phyloP scores from a whole-genome alignment of 2,329 filamentous ascomycete genomes.

The Coniochaeta sp. region DNA sequence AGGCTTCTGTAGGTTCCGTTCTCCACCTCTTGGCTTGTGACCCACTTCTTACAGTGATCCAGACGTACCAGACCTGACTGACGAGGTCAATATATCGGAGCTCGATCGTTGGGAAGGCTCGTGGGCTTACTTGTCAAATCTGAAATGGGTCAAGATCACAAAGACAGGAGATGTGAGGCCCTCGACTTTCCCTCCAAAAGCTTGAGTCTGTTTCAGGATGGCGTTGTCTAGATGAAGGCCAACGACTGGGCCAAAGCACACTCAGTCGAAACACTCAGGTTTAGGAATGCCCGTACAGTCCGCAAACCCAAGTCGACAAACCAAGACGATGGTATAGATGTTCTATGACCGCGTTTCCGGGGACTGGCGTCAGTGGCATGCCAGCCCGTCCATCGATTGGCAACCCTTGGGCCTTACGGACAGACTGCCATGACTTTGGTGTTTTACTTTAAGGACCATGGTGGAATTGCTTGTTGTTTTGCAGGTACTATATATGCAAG shows the following conservation, averaged over 20 bases:
- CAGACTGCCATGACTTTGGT: no score
- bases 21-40: not conserved
- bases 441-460: no score
- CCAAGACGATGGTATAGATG: no score
- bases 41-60: not conserved
- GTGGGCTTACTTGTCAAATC: conserved; percentile 70
- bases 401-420: no score
- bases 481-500: no score
- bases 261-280: not conserved
- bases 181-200: conserved; percentile 72
- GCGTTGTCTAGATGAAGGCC: not conserved
- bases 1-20: conserved; percentile 62
- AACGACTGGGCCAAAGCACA: not conserved
- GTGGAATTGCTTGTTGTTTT: no score
- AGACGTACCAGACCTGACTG: conserved; percentile 70
- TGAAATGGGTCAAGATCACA: conserved; percentile 71
- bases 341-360: no score
- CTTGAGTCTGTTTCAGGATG: not conserved
- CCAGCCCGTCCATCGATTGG: no score
- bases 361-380: no score
- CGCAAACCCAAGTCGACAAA: no score
- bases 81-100: conserved; percentile 54
- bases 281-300: not conserved
- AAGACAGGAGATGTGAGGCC: conserved; percentile 55
- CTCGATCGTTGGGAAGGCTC: conserved; percentile 73